A percentile compares a stretch with the other conserved stretches of the same genome.
phyloP scores from a whole-genome alignment of 2,329 filamentous ascomycete species.

The Aureobasidium sp. region DNA sequence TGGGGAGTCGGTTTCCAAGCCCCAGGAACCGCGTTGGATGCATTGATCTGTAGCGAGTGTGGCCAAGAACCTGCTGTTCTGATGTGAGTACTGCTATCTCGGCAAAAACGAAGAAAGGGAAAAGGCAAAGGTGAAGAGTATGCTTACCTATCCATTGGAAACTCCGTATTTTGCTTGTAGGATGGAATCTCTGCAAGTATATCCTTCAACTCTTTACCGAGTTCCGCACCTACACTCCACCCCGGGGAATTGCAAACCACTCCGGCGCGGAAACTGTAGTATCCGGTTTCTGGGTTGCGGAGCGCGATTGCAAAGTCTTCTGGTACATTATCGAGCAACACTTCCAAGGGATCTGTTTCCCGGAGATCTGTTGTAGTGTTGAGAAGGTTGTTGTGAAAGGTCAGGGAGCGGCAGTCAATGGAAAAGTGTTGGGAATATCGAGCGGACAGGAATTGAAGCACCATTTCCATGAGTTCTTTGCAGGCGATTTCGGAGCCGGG shows the following conservation, averaged over 20 bases:
- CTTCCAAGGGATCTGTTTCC: constrained; percentile 54
- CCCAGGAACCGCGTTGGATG: constrained; percentile 80
- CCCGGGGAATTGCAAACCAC: constrained; percentile 71
- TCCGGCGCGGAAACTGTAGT: constrained; percentile 67
- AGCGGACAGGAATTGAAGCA: constrained; percentile 64
- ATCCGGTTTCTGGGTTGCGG: constrained; percentile 61
- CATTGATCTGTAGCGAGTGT: constrained; percentile 65
- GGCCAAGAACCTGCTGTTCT: constrained; percentile 56
- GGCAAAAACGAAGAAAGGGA: not conserved
- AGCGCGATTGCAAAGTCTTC: constrained; percentile 77
- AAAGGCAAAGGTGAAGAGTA: not conserved
- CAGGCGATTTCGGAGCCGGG: constrained; percentile 71
- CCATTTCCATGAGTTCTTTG: constrained; percentile 84
- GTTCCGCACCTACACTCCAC: constrained; percentile 68
- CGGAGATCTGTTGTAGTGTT: constrained; percentile 52
- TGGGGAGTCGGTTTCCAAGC: too few species aligned
- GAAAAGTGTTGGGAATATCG: constrained; percentile 70
- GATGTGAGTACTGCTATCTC: too few species aligned
- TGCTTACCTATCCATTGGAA: constrained; percentile 70
- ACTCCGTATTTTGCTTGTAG: constrained; percentile 79
- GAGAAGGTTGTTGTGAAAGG: constrained; percentile 62
- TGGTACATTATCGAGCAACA: constrained; percentile 68
- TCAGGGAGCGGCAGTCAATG: constrained; percentile 43
- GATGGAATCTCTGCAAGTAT: constrained; percentile 72
- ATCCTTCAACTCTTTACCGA: constrained; percentile 58